phyloP scores from a whole-genome alignment of 2,329 filamentous ascomycete species.

The Aureobasidium sp. region DNA sequence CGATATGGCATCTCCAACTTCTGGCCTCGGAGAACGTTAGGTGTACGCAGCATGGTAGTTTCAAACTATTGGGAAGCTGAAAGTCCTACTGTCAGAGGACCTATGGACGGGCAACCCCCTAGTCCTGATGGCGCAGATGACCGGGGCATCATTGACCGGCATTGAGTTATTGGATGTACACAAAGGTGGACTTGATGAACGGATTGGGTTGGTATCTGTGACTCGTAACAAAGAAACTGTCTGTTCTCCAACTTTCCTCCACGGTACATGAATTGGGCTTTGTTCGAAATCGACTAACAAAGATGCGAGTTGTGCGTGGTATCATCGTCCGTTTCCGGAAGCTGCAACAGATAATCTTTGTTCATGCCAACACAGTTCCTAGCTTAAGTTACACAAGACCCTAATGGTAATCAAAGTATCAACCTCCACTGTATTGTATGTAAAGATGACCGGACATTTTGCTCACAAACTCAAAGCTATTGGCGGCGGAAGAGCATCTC shows the following conservation, averaged over 20 bases:
- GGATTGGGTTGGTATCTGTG: background rate
- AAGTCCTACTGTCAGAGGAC: background rate
- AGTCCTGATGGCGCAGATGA: background rate
- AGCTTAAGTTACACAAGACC: too few relatives aligned
- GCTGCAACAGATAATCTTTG: too few relatives aligned
- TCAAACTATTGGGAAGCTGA: background rate
- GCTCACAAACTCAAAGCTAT: too few relatives aligned
- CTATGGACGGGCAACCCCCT: background rate
- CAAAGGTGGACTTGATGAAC: background rate
- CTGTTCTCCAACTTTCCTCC: background rate
- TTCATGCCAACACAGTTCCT: too few relatives aligned
- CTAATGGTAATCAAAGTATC: too few relatives aligned
- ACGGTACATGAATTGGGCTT: background rate
- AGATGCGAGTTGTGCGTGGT: too few relatives aligned
- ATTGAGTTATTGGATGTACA: background rate
- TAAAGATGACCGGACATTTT: too few relatives aligned
- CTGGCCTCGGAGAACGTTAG: background rate
- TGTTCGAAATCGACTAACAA: background rate
- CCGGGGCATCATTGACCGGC: background rate
- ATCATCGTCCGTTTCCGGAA: too few relatives aligned
- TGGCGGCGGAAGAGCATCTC: background rate
- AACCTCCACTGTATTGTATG: too few relatives aligned
- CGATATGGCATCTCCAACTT: background rate
- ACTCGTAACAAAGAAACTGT: background rate
- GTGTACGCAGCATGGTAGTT: background rate